Conservation (phyloP, 177 flowering plant species). For the Vitis hybrid region DNA sequence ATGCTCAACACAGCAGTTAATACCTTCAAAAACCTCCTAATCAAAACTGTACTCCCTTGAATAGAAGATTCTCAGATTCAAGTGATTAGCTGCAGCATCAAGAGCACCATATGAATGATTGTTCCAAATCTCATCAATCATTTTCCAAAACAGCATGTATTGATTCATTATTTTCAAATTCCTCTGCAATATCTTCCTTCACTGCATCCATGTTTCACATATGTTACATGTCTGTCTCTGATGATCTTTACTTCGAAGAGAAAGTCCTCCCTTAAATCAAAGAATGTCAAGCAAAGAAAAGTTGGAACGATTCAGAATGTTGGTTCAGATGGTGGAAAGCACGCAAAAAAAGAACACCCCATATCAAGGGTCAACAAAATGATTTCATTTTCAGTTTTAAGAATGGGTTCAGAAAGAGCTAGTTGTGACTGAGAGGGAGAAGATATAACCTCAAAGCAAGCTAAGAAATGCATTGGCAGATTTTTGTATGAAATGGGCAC, state of each 20-base stretch:
- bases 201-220: slow-evolving; percentile 72
- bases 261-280: slow-evolving; percentile 5
- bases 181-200: slow-evolving; percentile 56
- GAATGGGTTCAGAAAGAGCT: not conserved
- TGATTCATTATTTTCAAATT: slow-evolving; percentile 25
- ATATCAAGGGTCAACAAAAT: not conserved
- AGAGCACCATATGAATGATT: slow-evolving; percentile 53
- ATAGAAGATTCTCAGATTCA: slow-evolving; percentile 54
- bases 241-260: slow-evolving; percentile 24
- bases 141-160: slow-evolving; percentile 49
- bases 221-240: slow-evolving; percentile 39
- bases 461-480: slow-evolving; percentile 40
- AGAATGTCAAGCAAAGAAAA: slow-evolving; percentile 10
- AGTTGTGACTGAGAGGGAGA: slow-evolving; percentile 6
- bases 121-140: slow-evolving; percentile 70
- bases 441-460: slow-evolving; percentile 17
- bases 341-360: not conserved
- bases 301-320: not conserved
- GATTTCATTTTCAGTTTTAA: not conserved
- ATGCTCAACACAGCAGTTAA: slow-evolving; percentile 36
- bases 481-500: slow-evolving; percentile 55
- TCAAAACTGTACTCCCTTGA: slow-evolving; percentile 45
- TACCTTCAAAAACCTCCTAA: slow-evolving; percentile 51
- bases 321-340: not conserved
- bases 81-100: slow-evolving; percentile 60